Evolutionary conservation across 1,284 basidiomycete species (phyloP).

Genomic region (Puccinia triticina): DNA sequence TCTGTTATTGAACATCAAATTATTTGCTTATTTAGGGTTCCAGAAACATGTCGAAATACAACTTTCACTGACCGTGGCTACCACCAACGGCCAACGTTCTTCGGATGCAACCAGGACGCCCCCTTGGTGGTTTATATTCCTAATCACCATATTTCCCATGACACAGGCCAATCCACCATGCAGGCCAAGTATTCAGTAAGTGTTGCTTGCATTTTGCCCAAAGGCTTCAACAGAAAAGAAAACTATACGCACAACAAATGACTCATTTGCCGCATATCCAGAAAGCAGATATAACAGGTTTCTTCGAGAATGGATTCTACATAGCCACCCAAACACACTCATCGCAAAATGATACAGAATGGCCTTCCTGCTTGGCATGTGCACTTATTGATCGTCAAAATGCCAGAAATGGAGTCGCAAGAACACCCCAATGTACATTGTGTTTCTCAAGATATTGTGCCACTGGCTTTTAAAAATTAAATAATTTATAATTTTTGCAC

Average conservation of each 20-base stretch:
- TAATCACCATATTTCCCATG: constrained; percentile 20
- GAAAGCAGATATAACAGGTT: constrained; percentile 30
- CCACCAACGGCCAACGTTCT: constrained; percentile 44
- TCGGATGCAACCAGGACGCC: constrained; percentile 32
- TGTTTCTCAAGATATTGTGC: constrained; percentile 44
- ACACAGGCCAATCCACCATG: constrained; percentile 26
- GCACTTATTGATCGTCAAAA: constrained; percentile 40
- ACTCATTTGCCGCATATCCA: neutral
- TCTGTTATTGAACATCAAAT: neutral
- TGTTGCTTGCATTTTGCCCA: too few species aligned
- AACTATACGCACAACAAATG: too few species aligned
- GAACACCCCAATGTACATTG: constrained; percentile 36
- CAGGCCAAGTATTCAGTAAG: constrained; percentile 40
- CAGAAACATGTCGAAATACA: constrained; percentile 8
- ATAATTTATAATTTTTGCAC: neutral
- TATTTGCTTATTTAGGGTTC: constrained; percentile 17
- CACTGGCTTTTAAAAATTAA: neutral
- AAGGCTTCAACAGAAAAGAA: neutral
- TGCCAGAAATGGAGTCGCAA: constrained; percentile 3
- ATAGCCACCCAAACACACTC: constrained; percentile 32
- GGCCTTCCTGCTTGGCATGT: constrained; percentile 42
- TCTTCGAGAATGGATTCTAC: constrained; percentile 35
- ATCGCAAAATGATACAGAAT: constrained; percentile 20
- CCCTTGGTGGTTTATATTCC: constrained; percentile 44
- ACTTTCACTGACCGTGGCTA: constrained; percentile 36